Percentiles rank a stretch among this genome's conserved stretches.
phyloP scores from a whole-genome alignment of 257 asterid genomes.

The Asclepias syriaca region DNA sequence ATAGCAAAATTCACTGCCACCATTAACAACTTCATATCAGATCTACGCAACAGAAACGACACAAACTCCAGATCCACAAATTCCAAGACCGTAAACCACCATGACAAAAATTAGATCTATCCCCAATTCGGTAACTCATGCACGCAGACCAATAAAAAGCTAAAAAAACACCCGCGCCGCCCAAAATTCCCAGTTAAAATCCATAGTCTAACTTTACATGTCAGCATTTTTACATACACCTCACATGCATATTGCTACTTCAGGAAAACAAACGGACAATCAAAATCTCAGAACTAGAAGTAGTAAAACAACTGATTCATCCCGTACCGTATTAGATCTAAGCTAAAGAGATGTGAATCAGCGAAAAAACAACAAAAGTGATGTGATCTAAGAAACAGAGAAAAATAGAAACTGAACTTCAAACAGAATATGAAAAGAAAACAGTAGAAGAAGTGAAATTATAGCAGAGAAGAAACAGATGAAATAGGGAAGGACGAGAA shows the following conservation, averaged over 20 bases:
- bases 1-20: slow-evolving; percentile 19
- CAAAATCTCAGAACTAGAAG: background rate
- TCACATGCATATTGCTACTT: slow-evolving; percentile 7
- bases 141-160: slow-evolving; percentile 9
- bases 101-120: slow-evolving; percentile 11
- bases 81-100: background rate
- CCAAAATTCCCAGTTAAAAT: background rate
- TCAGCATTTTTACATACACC: slow-evolving; percentile 12
- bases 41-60: slow-evolving; percentile 22
- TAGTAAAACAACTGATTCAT: background rate
- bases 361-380: background rate
- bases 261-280: background rate
- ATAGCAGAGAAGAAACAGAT: background rate
- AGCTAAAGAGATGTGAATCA: slow-evolving; percentile 8
- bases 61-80: slow-evolving; percentile 33
- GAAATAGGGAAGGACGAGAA: slow-evolving; percentile 9
- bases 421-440: background rate
- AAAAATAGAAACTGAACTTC: background rate
- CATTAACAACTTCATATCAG: slow-evolving; percentile 28
- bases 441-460: background rate
- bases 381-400: background rate
- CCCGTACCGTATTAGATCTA: slow-evolving; percentile 34
- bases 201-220: background rate
- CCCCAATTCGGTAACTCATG: background rate
- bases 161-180: background rate